Base-by-base conservation (phyloP, 208 protist species). In the Novymonas esmeraldas region DNA sequence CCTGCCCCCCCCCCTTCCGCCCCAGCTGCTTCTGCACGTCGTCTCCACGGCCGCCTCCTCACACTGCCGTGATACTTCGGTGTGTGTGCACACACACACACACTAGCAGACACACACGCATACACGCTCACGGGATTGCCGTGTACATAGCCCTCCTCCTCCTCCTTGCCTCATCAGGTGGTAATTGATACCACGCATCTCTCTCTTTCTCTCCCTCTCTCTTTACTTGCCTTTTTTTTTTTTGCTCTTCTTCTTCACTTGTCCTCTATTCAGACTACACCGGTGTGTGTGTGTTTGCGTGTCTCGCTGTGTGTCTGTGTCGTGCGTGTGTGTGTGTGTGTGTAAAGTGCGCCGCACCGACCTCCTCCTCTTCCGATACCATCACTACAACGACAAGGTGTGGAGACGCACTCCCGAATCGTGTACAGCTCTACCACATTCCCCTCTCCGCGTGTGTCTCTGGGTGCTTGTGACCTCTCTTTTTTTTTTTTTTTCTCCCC, bases 231-330 rank as follows among this genome's bases (percentile, higher is more conserved):
- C 20, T n/a, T 4, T 29, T 4, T 29, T n/a, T 44, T 18, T 39
- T 49, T 50, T 33, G 7, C 29, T 31, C 16, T 22, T 28, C 44
- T 51, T n/a, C 44, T 48, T 59, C 34, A 22, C 50, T 59, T 33
- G 24, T 10, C 11, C 31, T 20, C 14, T 60, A 16, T n/a, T 39
- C 33, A 14, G 6, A 24, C 31, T 48, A 7, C 33, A 7, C n/a
- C 14, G 29, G 2, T 18, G 51, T 20, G 7, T 22, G 24, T 20
- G 24, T 49, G 11, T 41, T 20, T 39, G 10, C 20, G n/a, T 26
- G 2, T n/a, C n/a, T n/a, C n/a, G n/a, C n/a, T n/a, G 31, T 56
- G 13, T 44, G 44, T 26, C n/a, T 28, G 39, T 18, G 39, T 44
- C 11, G 14, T 7, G 14, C 22, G 45, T 0, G 45, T 50, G 45